Conservation (phyloP, 306 rosid genomes). For the Alnus rubra region DNA sequence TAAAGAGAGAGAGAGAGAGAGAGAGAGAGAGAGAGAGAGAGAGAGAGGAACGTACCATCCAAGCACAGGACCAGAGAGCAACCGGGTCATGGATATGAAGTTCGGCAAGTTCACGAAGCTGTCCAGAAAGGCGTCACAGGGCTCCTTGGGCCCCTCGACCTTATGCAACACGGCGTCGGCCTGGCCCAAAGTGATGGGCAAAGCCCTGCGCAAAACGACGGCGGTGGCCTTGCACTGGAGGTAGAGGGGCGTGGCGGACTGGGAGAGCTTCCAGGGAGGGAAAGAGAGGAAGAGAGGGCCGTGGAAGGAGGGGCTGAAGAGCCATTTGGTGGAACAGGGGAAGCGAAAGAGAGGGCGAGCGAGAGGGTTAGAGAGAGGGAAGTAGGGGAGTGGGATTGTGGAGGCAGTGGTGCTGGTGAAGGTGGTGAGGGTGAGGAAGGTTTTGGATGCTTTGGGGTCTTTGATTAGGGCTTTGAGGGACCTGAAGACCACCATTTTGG, state of each 20-base stretch:
- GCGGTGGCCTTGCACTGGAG: slow-evolving; percentile 40
- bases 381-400: slow-evolving; percentile 27
- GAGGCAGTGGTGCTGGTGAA: slow-evolving; percentile 18
- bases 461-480: slow-evolving; percentile 40
- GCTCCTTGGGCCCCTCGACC: slow-evolving; percentile 27
- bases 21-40: too few species aligned
- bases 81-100: slow-evolving; percentile 62
- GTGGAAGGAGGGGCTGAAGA: slow-evolving; percentile 35
- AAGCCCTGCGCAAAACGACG: slow-evolving; percentile 53
- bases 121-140: slow-evolving; percentile 26
- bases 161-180: slow-evolving; percentile 28
- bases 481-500: slow-evolving; percentile 60
- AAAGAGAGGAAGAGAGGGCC: slow-evolving; percentile 77
- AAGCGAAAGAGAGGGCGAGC: slow-evolving; percentile 36
- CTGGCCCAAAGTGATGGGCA: slow-evolving; percentile 43
- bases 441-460: slow-evolving; percentile 41
- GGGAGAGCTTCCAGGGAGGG: slow-evolving; percentile 92
- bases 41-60: slow-evolving; percentile 54
- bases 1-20: too few species aligned
- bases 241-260: slow-evolving; percentile 85
- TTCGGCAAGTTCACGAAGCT: slow-evolving; percentile 75
- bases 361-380: slow-evolving; percentile 21
- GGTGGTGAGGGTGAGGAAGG: slow-evolving; percentile 47
- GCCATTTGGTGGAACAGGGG: slow-evolving; percentile 39
- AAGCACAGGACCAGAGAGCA: slow-evolving; percentile 82